Base-by-base conservation (phyloP, 2,329 filamentous ascomycete genomes). In the Fusarium cicatricum region DNA sequence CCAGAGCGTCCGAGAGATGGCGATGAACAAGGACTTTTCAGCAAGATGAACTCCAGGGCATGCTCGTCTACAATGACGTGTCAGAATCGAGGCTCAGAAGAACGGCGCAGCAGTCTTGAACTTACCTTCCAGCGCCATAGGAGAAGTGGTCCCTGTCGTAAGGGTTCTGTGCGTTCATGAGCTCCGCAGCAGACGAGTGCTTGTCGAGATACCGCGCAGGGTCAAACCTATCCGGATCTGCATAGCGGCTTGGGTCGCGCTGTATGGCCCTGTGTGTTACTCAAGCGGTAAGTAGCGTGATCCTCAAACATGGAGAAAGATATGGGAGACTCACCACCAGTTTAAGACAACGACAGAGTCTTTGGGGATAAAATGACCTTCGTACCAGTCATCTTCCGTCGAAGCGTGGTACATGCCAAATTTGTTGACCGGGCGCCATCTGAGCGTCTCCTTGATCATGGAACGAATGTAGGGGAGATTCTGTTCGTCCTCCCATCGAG, bases 401-500 rank as follows among this genome's bases (percentile, higher is more conserved):
- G 37, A 52, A 0, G 52, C 50, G 21, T 65, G 62, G 10, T 55
- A 52, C 34, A 61, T 49, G 11, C 60, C 60, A 26, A 55, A 47
- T 23, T 60, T 60, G n/a, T 14, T 57, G 10, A 72, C 68, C 0
- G 78, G 75, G 28, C 76, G 72, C 73, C 75, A 81, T 5, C 78
- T 69, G 17, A 78, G 62, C 0, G 71, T 70, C 63, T 82, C 79
- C 42, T 80, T 79, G 42, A 79, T 70, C 12, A 77, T 61, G 32
- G 73, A 74, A 12, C 71, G 64, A 4, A 81, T 67, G 60, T 80
- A 82, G 0, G 77, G 79, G 2, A 81, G 62, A 4, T 72, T 60
- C 2, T 62, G 44, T 31, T 74, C 71, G 45, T 81, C 78, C 0
- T 70, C 62, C 60, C 73, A 75, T 1, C 52, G 65, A 0, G 78